Evolutionary conservation across 495 filamentous ascomycete genomes (phyloP), one percentile per base, ranked within the genome.

Genomic region (Penicillium tannophilum): DNA sequence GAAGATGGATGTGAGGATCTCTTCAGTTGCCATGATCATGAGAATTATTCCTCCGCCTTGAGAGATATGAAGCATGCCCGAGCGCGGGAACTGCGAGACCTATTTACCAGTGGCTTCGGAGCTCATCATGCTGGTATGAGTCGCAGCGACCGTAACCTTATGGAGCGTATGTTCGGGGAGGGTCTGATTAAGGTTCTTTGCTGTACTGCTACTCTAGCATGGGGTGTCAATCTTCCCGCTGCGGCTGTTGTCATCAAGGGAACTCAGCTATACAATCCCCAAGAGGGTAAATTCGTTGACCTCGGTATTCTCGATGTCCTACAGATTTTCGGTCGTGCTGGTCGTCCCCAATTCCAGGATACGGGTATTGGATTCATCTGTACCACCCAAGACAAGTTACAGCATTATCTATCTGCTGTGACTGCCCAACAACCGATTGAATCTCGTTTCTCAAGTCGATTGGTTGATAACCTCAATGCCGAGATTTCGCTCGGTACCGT

Each of bases 281-380:
- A 94, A 72, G 93, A 94, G 58, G 94, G 94, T 72, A 95, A 93
- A 77, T 98, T 97, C 67, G 88, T 97, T 24, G 95, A 98, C 68
- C 81, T 99, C 14, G 93, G 94, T 10, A 99, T 99, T 62, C 84
- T 99, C 4, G 94, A 99, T 70, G 94, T 99, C 12, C 78, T 99
- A 60, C 94, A 99, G 73, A 99, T 99, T 43, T 99, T 99, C 68
- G 94, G 94, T 77, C 91, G 94, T 79, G 94, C 94, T 61, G 94
- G 94, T 80, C 87, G 94, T 69, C 94, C 94, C 23, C 94, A 99
- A 67, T 99, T 96, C 64, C 91, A 97, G 67, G 93, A 97, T 63
- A 89, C 86, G 50, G 94, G 94, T 76, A 96, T 96, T 63, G 94
- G 94, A 42, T 96, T 96, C 76, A 98, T 99, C 55, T 93, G 90